Conservation (phyloP, 2,329 filamentous ascomycete species). For the Byssothecium circinans region DNA sequence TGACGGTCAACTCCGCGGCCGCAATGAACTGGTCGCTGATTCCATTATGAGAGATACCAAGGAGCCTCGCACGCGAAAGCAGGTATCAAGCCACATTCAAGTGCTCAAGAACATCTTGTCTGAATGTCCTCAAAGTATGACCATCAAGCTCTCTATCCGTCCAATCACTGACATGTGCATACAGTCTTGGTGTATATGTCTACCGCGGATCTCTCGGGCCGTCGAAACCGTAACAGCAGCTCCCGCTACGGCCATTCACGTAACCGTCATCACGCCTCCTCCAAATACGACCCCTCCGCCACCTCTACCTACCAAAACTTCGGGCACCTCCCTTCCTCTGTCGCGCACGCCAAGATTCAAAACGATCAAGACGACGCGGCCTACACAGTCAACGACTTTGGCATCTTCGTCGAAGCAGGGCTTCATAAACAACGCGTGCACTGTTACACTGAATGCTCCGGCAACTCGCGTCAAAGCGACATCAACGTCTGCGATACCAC, state of each 20-base stretch:
- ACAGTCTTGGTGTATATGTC: slow-evolving; percentile 48
- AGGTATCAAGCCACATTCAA: slow-evolving; percentile 66
- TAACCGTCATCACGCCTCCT: slow-evolving; percentile 25
- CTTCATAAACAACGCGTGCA: slow-evolving; percentile 35
- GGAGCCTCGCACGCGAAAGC: slow-evolving; percentile 56
- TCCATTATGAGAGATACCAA: slow-evolving; percentile 60
- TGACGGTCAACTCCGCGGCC: slow-evolving; percentile 57
- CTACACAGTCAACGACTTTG: slow-evolving; percentile 38
- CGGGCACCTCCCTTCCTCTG: slow-evolving; percentile 19
- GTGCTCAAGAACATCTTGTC: slow-evolving; percentile 61
- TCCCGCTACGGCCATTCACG: slow-evolving; percentile 24
- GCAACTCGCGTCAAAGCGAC: slow-evolving; percentile 31
- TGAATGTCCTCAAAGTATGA: slow-evolving; percentile 55
- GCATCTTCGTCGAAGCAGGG: slow-evolving; percentile 46
- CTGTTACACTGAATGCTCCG: slow-evolving; percentile 42
- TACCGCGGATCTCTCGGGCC: slow-evolving; percentile 34
- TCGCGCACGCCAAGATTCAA: slow-evolving; percentile 12
- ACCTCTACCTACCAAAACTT: slow-evolving; percentile 18
- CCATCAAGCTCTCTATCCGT: not conserved
- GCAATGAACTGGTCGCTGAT: slow-evolving; percentile 64
- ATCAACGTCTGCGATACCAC: slow-evolving; percentile 35
- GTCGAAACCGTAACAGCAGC: slow-evolving; percentile 12
- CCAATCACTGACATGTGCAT: slow-evolving; percentile 24
- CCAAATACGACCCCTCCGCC: slow-evolving; percentile 26
- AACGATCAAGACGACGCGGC: slow-evolving; percentile 14